Percentiles rank a stretch among this genome's conserved stretches.
These are phyloP conservation scores for Colletotrichum sp. DNA, from an alignment of 2,329 filamentous ascomycete genomes.

Conservation along the genomic window DNA sequence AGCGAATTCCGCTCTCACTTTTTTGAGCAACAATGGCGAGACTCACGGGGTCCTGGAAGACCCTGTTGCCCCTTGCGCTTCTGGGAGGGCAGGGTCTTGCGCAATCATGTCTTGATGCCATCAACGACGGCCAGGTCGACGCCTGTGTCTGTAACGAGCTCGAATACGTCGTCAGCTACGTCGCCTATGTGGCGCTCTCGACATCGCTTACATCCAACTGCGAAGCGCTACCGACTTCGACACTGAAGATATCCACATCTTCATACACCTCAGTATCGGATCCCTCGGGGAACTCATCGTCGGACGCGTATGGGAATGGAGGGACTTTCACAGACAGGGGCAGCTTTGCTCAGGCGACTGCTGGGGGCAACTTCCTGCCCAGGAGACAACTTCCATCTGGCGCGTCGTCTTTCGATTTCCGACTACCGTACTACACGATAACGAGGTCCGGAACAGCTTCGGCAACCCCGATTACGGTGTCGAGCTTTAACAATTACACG, in stretches of 20 bases:
- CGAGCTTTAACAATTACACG: not conserved
- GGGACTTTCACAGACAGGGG: not conserved
- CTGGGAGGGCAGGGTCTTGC: not conserved
- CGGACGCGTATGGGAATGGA: not conserved
- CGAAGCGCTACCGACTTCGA: not conserved
- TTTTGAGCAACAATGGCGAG: not conserved
- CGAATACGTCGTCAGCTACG: constrained; percentile 15
- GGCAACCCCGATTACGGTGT: not conserved
- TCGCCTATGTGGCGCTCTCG: constrained; percentile 13
- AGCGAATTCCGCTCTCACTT: not conserved
- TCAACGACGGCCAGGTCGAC: not conserved
- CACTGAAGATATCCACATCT: not conserved
- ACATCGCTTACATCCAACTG: constrained; percentile 12
- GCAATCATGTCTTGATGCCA: constrained; percentile 12
- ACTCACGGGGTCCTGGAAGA: not conserved
- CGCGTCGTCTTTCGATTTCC: not conserved
- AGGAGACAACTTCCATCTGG: not conserved
- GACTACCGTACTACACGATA: constrained; percentile 11
- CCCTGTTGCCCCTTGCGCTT: not conserved
- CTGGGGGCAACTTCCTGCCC: not conserved
- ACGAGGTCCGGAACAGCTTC: not conserved
- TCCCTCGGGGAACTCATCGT: not conserved
- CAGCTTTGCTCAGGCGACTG: not conserved
- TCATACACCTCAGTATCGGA: not conserved
- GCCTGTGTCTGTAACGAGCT: constrained; percentile 13